A percentile compares a stretch with the other conserved stretches of the same genome.
Conservation (phyloP, 495 filamentous ascomycete species). For the Aspergillus carlsbadensis region DNA sequence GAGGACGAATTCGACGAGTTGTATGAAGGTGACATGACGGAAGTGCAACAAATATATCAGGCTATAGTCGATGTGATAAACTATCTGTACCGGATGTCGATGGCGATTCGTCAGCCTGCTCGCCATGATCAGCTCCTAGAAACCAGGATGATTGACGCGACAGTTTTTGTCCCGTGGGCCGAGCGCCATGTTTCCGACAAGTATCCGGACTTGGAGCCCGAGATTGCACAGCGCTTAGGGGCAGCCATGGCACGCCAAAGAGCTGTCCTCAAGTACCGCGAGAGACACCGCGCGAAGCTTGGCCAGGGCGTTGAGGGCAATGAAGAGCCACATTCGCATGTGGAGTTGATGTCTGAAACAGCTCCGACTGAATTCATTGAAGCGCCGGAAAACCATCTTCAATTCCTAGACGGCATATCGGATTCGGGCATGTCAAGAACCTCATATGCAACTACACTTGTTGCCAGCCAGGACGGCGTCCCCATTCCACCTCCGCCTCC, state of each 20-base stretch:
- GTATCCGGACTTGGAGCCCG: constrained; percentile 3
- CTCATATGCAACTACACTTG: constrained; percentile 8
- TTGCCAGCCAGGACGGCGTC: neutral
- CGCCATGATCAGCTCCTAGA: constrained; percentile 21
- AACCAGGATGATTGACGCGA: constrained; percentile 1
- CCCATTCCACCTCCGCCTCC: constrained; percentile 13
- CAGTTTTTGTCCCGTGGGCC: constrained; percentile 10
- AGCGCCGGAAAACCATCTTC: neutral
- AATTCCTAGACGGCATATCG: neutral
- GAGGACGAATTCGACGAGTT: too few relatives aligned
- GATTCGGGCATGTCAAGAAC: constrained; percentile 3
- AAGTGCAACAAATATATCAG: constrained; percentile 1
- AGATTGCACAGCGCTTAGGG: constrained; percentile 8
- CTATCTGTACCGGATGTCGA: constrained; percentile 25
- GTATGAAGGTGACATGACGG: neutral
- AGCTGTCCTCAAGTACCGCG: constrained; percentile 17
- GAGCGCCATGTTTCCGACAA: constrained; percentile 17
- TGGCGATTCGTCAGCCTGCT: constrained; percentile 24
- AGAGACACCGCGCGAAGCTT: constrained; percentile 19
- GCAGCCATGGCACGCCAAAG: constrained; percentile 18
- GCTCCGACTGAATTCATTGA: neutral
- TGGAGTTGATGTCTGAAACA: constrained; percentile 12
- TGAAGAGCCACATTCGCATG: neutral
- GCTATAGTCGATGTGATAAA: constrained; percentile 7
- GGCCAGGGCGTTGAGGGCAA: constrained; percentile 6